Evolutionary conservation across 192 early-diverging fungal genomes (phyloP).

Genomic region (Linnemannia hyalina): DNA sequence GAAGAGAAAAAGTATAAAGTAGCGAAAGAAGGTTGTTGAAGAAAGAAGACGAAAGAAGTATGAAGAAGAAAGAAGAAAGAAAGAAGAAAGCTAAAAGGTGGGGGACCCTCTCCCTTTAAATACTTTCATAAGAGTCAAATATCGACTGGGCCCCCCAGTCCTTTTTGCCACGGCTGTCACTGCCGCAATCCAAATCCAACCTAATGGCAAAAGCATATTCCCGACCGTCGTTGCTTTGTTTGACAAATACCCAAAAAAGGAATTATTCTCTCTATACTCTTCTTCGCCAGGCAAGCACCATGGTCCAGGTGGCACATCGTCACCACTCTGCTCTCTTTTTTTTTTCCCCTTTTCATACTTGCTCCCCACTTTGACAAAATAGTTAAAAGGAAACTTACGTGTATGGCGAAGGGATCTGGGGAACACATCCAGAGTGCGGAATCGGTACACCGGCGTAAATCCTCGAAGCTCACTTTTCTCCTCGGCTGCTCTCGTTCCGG

Average conservation of each 20-base stretch:
- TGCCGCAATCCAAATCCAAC: not conserved
- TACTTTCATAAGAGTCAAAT: not conserved
- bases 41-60: not conserved
- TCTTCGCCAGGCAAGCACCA: not conserved
- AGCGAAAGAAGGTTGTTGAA: slow-evolving; percentile 3
- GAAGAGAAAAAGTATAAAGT: not conserved
- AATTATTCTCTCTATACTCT: not conserved
- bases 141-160: not conserved
- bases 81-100: not conserved
- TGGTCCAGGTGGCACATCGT: not conserved
- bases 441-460: not conserved
- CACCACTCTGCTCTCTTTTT: not conserved
- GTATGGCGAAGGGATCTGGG: not conserved
- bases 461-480: not conserved
- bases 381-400: not conserved
- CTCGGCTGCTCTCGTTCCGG: slow-evolving; percentile 1
- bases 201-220: not conserved
- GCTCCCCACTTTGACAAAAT: not conserved
- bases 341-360: not conserved
- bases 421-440: not conserved
- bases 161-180: not conserved
- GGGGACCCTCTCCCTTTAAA: not conserved
- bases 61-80: not conserved
- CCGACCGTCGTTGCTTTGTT: not conserved
- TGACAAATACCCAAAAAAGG: not conserved